These are phyloP conservation scores for Cucumis sativus DNA, from an alignment of 306 rosid genomes.

Conservation along the genomic window DNA sequence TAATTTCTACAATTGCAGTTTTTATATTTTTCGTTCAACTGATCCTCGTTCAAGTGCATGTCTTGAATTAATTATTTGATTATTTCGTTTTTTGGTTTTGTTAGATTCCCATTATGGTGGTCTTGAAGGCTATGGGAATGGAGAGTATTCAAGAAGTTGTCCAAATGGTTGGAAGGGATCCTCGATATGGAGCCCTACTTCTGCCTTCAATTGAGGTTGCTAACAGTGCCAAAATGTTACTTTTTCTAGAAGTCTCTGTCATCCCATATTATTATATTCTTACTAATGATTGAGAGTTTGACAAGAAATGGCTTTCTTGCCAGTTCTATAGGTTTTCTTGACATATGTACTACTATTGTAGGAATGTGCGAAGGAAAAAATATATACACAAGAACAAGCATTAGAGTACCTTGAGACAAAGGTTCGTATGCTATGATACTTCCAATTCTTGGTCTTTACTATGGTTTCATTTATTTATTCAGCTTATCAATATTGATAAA, in stretches of 20 bases:
- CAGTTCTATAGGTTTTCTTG: constrained; percentile 1
- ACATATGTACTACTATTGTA: constrained; percentile 23
- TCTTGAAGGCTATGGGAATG: constrained; percentile 96
- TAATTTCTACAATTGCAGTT: neutral
- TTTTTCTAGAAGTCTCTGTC: neutral
- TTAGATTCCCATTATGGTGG: constrained; percentile 68
- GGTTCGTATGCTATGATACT: constrained; percentile 18
- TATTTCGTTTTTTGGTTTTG: constrained; percentile 4
- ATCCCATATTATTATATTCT: neutral
- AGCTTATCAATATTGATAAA: neutral
- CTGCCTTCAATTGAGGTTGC: constrained; percentile 78
- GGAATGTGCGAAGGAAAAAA: constrained; percentile 60
- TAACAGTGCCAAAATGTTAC: neutral
- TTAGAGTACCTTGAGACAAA: constrained; percentile 57
- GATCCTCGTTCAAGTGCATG: neutral
- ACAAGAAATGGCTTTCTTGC: neutral
- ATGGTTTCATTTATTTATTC: neutral
- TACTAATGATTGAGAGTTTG: too few species aligned
- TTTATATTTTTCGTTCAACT: neutral
- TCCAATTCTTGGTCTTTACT: neutral
- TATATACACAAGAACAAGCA: constrained; percentile 60
- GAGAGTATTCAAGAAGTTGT: constrained; percentile 75
- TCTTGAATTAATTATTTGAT: neutral
- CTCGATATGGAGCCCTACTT: constrained; percentile 56
- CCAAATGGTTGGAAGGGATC: constrained; percentile 92